A percentile compares a stretch with the other conserved stretches of the same genome.
Conservation (phyloP, 805 yeast species). For the Metschnikowia chrysomelidarum region DNA sequence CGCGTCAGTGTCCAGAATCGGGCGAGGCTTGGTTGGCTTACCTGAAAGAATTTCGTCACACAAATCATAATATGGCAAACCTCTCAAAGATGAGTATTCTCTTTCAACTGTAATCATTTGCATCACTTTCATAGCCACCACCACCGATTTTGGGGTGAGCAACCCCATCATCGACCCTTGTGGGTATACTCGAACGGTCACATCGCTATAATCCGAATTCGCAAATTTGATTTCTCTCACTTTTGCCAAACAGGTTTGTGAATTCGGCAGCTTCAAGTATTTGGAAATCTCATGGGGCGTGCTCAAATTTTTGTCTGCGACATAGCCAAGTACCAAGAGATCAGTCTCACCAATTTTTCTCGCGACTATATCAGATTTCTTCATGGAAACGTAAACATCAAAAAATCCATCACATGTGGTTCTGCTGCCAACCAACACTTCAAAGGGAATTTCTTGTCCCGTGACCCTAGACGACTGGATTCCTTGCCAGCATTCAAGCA, state of each 20-base stretch:
- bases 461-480: slow-evolving; percentile 71
- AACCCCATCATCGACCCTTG: slow-evolving; percentile 50
- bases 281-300: slow-evolving; percentile 21
- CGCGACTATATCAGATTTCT: slow-evolving; percentile 49
- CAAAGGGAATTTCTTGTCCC: slow-evolving; percentile 59
- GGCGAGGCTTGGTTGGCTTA: slow-evolving; percentile 47
- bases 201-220: slow-evolving; percentile 64
- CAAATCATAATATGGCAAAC: slow-evolving; percentile 78
- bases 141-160: slow-evolving; percentile 59
- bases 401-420: slow-evolving; percentile 82
- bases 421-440: slow-evolving; percentile 71
- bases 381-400: slow-evolving; percentile 77
- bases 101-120: slow-evolving; percentile 92
- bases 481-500: slow-evolving; percentile 93
- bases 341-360: slow-evolving; percentile 71
- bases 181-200: slow-evolving; percentile 68
- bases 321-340: slow-evolving; percentile 56
- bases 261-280: slow-evolving; percentile 28
- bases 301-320: slow-evolving; percentile 19
- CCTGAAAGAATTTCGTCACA: slow-evolving; percentile 66
- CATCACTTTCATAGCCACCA: slow-evolving; percentile 72
- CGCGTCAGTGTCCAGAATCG: slow-evolving; percentile 33
- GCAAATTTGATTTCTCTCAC: slow-evolving; percentile 69
- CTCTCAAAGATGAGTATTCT: slow-evolving; percentile 81
- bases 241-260: slow-evolving; percentile 73